Conservation (phyloP, 148 eudicot species). For the Amaranthus palmeri region DNA sequence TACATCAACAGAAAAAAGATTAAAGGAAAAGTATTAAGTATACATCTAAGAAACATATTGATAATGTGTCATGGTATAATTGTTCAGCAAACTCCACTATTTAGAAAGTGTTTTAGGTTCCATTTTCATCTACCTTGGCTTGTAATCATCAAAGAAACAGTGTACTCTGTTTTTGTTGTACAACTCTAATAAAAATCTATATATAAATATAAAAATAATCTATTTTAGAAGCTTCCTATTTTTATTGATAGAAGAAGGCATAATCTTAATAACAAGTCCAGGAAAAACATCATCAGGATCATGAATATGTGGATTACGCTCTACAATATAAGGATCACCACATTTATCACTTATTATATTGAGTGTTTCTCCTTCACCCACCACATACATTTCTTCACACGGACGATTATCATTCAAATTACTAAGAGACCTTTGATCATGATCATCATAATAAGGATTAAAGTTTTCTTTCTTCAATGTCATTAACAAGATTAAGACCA, state of each 20-base stretch:
- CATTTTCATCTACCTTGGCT: too few relatives aligned
- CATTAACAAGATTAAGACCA: constrained; percentile 22
- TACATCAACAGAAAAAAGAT: neutral
- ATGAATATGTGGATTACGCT: constrained; percentile 51
- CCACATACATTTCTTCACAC: constrained; percentile 57
- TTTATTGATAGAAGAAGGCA: constrained; percentile 5
- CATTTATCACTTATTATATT: constrained; percentile 56
- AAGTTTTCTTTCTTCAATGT: constrained; percentile 15
- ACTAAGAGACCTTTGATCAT: neutral
- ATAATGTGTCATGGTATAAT: too few relatives aligned
- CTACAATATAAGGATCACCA: constrained; percentile 47
- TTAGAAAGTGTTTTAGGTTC: too few relatives aligned
- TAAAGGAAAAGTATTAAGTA: neutral
- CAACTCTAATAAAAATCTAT: too few relatives aligned
- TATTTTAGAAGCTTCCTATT: constrained; percentile 14
- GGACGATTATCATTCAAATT: constrained; percentile 6
- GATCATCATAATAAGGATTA: neutral
- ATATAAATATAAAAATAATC: neutral
- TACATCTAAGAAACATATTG: constrained; percentile 6
- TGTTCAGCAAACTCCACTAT: constrained; percentile 12
- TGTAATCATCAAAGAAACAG: too few relatives aligned
- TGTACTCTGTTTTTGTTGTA: too few relatives aligned
- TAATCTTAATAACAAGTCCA: constrained; percentile 41
- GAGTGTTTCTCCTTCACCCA: constrained; percentile 54
- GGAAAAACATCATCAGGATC: constrained; percentile 58